Evolutionary conservation across 768 basidiomycete genomes (phyloP).

Genomic region (Boletales sp.): DNA sequence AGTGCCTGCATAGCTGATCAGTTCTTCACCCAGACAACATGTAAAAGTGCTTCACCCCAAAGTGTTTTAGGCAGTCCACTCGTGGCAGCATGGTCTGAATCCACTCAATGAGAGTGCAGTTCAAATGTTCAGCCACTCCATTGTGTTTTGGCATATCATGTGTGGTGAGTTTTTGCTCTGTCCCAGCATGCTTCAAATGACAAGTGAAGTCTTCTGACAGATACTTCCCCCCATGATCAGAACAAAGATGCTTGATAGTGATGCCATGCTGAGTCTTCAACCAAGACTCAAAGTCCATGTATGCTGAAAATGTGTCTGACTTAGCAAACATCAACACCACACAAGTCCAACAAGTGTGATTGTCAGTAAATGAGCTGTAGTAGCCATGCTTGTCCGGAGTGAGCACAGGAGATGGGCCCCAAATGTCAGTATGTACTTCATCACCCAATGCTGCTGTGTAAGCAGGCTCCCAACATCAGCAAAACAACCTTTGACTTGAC

Average conservation of each 20-base stretch:
- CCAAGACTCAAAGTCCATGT: neutral
- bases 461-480: slow-evolving; percentile 9
- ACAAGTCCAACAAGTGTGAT: slow-evolving; percentile 15
- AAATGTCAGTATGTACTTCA: slow-evolving; percentile 40
- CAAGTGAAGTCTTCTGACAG: neutral
- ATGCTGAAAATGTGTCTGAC: neutral
- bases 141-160: neutral
- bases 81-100: neutral
- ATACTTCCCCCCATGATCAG: neutral
- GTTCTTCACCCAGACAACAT: slow-evolving; percentile 2
- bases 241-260: neutral
- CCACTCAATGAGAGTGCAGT: neutral
- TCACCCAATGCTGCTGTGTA: slow-evolving; percentile 26
- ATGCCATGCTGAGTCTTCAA: neutral
- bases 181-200: neutral
- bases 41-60: slow-evolving; percentile 1
- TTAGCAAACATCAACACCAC: slow-evolving; percentile 18
- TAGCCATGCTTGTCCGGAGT: slow-evolving; percentile 21
- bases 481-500: neutral
- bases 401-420: slow-evolving; percentile 39
- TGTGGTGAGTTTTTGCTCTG: neutral
- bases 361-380: slow-evolving; percentile 28
- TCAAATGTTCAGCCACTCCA: neutral
- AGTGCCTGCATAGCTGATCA: too few relatives aligned
- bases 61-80: neutral